Conservation (phyloP, 345 rosid species). For the Eucalyptus sideroxylon region DNA sequence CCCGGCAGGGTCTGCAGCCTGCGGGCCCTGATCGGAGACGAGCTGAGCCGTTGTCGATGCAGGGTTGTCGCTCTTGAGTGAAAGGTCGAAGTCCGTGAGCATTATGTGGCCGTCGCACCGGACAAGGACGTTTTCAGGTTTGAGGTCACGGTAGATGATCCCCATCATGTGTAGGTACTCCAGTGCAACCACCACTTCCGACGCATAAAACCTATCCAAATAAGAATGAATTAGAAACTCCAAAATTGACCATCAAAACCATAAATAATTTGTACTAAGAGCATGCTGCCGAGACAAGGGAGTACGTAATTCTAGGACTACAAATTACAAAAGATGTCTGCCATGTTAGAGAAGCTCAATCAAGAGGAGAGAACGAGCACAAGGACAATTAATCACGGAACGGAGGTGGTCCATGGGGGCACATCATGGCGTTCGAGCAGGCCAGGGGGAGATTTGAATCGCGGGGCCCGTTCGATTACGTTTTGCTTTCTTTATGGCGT, state of each 20-base stretch:
- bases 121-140: conserved; percentile 60
- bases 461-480: background rate
- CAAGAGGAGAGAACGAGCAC: background rate
- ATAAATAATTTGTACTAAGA: background rate
- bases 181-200: conserved; percentile 39
- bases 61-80: conserved; percentile 28
- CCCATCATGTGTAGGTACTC: conserved; percentile 69
- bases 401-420: background rate
- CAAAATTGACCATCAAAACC: background rate
- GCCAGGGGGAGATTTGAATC: background rate
- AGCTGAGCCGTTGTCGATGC: conserved; percentile 25
- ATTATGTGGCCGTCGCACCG: conserved; percentile 55
- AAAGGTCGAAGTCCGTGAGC: conserved; percentile 65
- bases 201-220: conserved; percentile 33
- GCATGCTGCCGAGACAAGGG: background rate
- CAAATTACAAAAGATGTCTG: background rate
- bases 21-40: conserved; percentile 5
- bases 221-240: background rate
- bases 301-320: background rate
- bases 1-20: background rate
- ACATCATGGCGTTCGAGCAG: background rate
- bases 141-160: conserved; percentile 49
- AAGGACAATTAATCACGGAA: background rate
- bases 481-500: background rate
- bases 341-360: background rate